These are phyloP conservation scores for Smittium culicis DNA, from an alignment of 371 early-diverging fungal species.

Conservation along the genomic window DNA sequence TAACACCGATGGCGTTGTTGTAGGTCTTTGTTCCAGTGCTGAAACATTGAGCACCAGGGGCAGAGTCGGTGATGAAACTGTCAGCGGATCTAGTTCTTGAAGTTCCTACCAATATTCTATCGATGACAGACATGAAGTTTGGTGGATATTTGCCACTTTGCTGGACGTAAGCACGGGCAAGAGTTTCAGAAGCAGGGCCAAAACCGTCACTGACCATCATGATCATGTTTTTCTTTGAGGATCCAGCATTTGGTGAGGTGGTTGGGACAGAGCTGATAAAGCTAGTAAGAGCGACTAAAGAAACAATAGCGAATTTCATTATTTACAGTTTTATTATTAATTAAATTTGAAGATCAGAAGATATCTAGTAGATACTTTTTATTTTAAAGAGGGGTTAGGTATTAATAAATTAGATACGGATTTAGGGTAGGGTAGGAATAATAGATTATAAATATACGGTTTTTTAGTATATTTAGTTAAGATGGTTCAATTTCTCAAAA, in stretches of 20 bases:
- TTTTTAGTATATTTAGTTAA: too few species aligned
- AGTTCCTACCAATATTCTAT: slow-evolving; percentile 68
- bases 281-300: neutral
- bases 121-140: slow-evolving; percentile 46
- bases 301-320: slow-evolving; percentile 1
- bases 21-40: slow-evolving; percentile 69
- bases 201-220: slow-evolving; percentile 88
- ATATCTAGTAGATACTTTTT: too few species aligned
- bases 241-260: neutral
- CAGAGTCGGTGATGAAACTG: slow-evolving; percentile 82
- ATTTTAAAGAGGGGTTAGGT: too few species aligned
- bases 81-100: slow-evolving; percentile 70
- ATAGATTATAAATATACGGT: too few species aligned
- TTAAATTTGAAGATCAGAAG: slow-evolving; percentile 41
- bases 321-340: slow-evolving; percentile 33
- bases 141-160: slow-evolving; percentile 29
- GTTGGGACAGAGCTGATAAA: neutral
- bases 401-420: too few species aligned
- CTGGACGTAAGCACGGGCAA: slow-evolving; percentile 64
- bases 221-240: slow-evolving; percentile 51
- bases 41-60: slow-evolving; percentile 92
- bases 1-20: slow-evolving; percentile 69
- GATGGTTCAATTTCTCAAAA: too few species aligned
- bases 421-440: too few species aligned
- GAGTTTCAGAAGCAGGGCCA: slow-evolving; percentile 86